Base-by-base conservation (phyloP, 2,329 filamentous ascomycete species). In the Botrytis fragariae region DNA sequence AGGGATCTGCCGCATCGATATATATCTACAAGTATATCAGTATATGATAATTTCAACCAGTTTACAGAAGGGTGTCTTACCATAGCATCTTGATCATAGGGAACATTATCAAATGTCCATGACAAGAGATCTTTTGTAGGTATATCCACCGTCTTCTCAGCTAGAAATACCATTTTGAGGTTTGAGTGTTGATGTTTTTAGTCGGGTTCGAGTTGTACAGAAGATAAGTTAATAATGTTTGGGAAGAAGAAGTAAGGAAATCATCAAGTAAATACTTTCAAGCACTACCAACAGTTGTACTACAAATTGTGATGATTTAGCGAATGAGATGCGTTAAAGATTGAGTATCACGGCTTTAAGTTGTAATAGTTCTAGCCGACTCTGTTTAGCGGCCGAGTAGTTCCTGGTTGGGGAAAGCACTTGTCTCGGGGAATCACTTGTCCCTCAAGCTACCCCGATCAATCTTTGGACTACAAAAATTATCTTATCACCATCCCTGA, bases 101-200 rank as follows among this genome's bases (percentile, higher is more conserved):
- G 39, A 29, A 75, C 35, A 42, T 78, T 72, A 51, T 78, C 76
- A 44, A 80, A 78, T 25, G 64, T 79, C 78, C 78, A 80, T 18
- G 77, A 78, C 5, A 76, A 20, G 35, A 79, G 67, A 61, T 79
- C 79, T 59, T 78, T 79, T 1, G 74, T 78, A 37, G 63, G 73
- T 67, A 60, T 77, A 65, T 39, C 72, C 70, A 67, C 42, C 6
- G n/a, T 51, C 3, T 69, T 74, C 69, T 54, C 69, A 62, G 69
- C 76, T 62, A 76, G 35, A 25, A 64, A 54, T 16, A 72, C 32
- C 62, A 72, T 72, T 68, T 25, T 68, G 37, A 32, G 9, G 35
- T 25, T 35, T 39, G 42, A 32, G n/a, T 42, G n/a, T 45, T 57
- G 22, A 35, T 45, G 14, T 10, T 57, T 60, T 18, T 61, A 61